Conservation (phyloP, 768 basidiomycete species). For the Trametes maxima region DNA sequence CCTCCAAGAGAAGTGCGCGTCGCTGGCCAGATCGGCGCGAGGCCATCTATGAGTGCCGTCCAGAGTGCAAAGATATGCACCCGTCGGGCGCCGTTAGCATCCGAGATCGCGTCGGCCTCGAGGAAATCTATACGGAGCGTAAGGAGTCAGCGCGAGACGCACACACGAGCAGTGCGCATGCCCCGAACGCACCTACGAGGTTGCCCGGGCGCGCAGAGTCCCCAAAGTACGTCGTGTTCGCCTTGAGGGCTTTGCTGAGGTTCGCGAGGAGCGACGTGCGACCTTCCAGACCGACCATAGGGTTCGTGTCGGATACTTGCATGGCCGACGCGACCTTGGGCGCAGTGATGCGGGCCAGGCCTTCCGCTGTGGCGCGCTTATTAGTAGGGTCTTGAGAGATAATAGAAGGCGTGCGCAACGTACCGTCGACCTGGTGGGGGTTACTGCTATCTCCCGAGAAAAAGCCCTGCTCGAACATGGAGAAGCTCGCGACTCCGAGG, state of each 20-base stretch:
- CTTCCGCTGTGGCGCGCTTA: constrained; percentile 53
- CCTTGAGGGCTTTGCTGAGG: constrained; percentile 69
- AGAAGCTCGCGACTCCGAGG: constrained; percentile 84
- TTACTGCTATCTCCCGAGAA: constrained; percentile 71
- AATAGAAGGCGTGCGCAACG: constrained; percentile 26
- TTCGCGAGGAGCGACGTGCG: constrained; percentile 75
- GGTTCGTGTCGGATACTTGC: constrained; percentile 79
- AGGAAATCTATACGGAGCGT: constrained; percentile 59
- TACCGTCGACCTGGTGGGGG: constrained; percentile 81
- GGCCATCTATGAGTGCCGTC: constrained; percentile 77
- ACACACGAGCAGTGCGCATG: background rate
- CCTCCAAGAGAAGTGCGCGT: constrained; percentile 68
- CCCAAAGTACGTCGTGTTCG: constrained; percentile 73
- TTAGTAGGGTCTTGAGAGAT: background rate
- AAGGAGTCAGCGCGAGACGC: constrained; percentile 1
- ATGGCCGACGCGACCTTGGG: constrained; percentile 65
- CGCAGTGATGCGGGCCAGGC: constrained; percentile 63
- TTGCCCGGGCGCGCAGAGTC: constrained; percentile 76
- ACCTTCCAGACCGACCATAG: constrained; percentile 90
- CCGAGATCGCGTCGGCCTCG: constrained; percentile 50
- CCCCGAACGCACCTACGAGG: constrained; percentile 61
- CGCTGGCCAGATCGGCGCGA: constrained; percentile 88
- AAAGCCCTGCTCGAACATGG: constrained; percentile 85
- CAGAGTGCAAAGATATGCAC: constrained; percentile 81
- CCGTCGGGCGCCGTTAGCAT: constrained; percentile 39